Percentiles rank a stretch among this genome's conserved stretches.
phyloP scores from a whole-genome alignment of 2,329 filamentous ascomycete genomes.

The Chaetothyriales sp. region DNA sequence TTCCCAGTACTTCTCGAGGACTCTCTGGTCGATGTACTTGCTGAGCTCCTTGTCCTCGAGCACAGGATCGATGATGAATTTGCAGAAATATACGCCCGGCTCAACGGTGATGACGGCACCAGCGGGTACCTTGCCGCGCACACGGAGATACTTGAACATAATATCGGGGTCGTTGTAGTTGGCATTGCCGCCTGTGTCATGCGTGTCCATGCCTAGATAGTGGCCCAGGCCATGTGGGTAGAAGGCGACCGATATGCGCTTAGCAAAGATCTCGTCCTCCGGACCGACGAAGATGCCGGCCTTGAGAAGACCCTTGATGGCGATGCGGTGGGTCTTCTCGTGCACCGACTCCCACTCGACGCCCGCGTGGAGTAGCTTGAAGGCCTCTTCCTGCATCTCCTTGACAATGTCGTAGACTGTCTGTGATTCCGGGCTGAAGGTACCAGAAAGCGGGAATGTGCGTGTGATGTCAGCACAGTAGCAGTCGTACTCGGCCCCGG shows the following conservation, averaged over 20 bases:
- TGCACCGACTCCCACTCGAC: slow-evolving; percentile 60
- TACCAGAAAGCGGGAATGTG: slow-evolving; percentile 64
- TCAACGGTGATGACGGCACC: slow-evolving; percentile 87
- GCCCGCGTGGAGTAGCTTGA: slow-evolving; percentile 54
- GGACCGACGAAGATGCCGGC: slow-evolving; percentile 56
- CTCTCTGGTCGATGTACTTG: slow-evolving; percentile 60
- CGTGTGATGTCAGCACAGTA: slow-evolving; percentile 88
- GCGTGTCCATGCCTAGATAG: slow-evolving; percentile 84
- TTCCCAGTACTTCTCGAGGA: slow-evolving; percentile 67
- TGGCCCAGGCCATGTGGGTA: slow-evolving; percentile 86
- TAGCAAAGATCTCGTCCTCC: slow-evolving; percentile 58
- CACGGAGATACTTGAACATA: slow-evolving; percentile 76
- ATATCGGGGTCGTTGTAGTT: slow-evolving; percentile 67
- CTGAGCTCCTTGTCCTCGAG: slow-evolving; percentile 57
- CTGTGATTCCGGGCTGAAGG: slow-evolving; percentile 54
- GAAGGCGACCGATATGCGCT: slow-evolving; percentile 74
- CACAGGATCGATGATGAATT: slow-evolving; percentile 74
- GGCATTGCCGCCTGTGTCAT: slow-evolving; percentile 68
- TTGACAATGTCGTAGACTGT: slow-evolving; percentile 66
- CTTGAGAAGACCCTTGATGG: slow-evolving; percentile 53
- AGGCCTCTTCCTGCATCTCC: slow-evolving; percentile 66
- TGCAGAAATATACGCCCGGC: slow-evolving; percentile 87
- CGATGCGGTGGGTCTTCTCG: slow-evolving; percentile 57
- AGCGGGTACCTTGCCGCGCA: slow-evolving; percentile 60
- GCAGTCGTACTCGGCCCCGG: slow-evolving; percentile 68